phyloP scores from a whole-genome alignment of 1,284 basidiomycete species.

The Coniophora puteana region DNA sequence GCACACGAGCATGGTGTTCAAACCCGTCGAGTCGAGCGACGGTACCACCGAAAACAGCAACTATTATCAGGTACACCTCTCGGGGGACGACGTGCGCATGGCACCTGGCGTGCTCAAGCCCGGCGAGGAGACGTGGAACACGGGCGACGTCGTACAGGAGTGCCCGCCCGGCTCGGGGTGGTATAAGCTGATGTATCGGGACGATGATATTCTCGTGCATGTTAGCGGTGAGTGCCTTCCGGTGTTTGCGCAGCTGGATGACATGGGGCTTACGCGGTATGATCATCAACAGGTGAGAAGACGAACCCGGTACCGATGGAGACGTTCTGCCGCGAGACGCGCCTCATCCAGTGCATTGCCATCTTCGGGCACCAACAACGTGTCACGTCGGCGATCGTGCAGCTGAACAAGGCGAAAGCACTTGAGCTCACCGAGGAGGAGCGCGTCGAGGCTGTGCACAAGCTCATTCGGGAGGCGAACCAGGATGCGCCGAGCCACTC shows the following conservation, averaged over 20 bases:
- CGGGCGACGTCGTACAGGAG: too few relatives aligned
- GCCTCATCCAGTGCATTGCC: conserved; percentile 9
- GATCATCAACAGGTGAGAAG: conserved; percentile 15
- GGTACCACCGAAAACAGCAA: not conserved
- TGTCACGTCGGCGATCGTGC: conserved; percentile 11
- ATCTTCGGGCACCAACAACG: conserved; percentile 12
- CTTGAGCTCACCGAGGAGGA: conserved; percentile 6
- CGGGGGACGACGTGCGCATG: conserved; percentile 7
- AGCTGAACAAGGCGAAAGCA: conserved; percentile 7
- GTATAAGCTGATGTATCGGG: too few relatives aligned
- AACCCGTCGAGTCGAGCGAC: conserved; percentile 6
- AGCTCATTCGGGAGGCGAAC: conserved; percentile 6
- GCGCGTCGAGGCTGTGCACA: conserved; percentile 5
- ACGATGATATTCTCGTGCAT: too few relatives aligned
- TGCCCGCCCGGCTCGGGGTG: too few relatives aligned
- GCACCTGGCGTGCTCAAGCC: too few relatives aligned
- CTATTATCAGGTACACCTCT: conserved; percentile 11
- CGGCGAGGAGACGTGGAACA: too few relatives aligned
- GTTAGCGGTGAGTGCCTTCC: too few relatives aligned
- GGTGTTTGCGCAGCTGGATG: too few relatives aligned
- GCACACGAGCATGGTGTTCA: conserved; percentile 12
- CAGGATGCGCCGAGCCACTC: conserved; percentile 10
- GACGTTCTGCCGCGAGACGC: conserved; percentile 7
- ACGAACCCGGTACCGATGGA: conserved; percentile 15
- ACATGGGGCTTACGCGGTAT: too few relatives aligned